Base-by-base conservation (phyloP, 805 yeast species). In the Cyberlindnera maritima region DNA sequence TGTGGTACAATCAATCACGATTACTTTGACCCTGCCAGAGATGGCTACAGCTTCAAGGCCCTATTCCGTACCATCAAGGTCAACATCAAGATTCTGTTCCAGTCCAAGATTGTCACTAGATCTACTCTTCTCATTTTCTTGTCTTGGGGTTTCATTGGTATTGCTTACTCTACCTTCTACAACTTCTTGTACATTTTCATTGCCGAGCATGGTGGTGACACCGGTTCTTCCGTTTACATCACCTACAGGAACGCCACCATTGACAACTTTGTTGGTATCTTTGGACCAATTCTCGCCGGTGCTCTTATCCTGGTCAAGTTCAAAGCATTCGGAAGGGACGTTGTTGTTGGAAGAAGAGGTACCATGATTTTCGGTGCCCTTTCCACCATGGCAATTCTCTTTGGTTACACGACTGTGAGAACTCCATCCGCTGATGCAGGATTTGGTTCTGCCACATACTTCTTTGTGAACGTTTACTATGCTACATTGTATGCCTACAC, bases 401-500 rank as follows among this genome's bases (percentile, higher is more conserved):
- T 81, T 56, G 81, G 81, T 38, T 81, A 83, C 52, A 82, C 88
- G 13, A 77, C 83, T 3, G 82, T 81, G 13, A 73, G 75, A 60
- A 72, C 81, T 0, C 67, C 77, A 39, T 65, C 35, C 12, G 76
- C 72, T 62, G 80, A 79, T 59, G 80, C 83, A 41, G 76, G 72
- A 8, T 68, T 74, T 41, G 66, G 71, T 28, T 62, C 76, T 11
- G 74, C 75, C 31, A 77, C 83, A 15, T 79, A 76, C 51, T 62
- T 74, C 58, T 68, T 69, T 47, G 56, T 73, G 48, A 69, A 72
- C 61, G 67, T 79, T 46, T 77, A 77, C 58, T 81, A 78, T 59
- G 84, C 81, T 4, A 75, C 77, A 19, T 63, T 82, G 17, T 82
- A 80, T 56, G 87, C 86, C 4, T 81, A 79, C 57, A 80, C 86